Base-by-base conservation (phyloP, 2,329 filamentous ascomycete genomes). In the Chrysosporium queenslandicum region DNA sequence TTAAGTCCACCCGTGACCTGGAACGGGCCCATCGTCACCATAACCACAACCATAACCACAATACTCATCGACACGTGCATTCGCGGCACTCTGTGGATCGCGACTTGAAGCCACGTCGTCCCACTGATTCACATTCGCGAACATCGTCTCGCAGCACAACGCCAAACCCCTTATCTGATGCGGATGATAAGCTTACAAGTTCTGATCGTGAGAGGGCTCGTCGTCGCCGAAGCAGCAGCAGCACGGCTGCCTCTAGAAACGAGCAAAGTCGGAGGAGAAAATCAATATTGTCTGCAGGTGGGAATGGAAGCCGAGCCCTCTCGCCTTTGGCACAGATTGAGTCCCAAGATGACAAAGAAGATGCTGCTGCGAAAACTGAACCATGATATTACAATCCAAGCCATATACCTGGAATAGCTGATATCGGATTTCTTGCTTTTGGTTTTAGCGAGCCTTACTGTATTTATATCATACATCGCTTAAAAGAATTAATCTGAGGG, bases 111-210 rank as follows among this genome's bases (percentile, higher is more conserved):
- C 46, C 36, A 11, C 55, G 52, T 41, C 42, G 55, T 6, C 29
- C 42, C 23, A 62, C 64, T 21, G 64, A 67, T 50, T 68, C 70
- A 8, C 66, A 69, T 50, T 72, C 70, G 1, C 65, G 68, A 14
- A 70, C 64, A 6, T 66, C 69, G 2, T 73, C 71, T 27, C 69
- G 70, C 39, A 71, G 69, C 55, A 68, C 64, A 23, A 72, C 61
- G 14, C 61, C 60, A 20, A 59, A 56, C 20, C 69, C 27, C 64
- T 66, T 25, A 56, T 67, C 16, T 63, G 70, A 58, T 55, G 54
- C 50, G 7, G 67, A 71, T 42, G 69, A 71, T 18, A 63, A 66
- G n/a, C 63, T 63, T n/a, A 61, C 63, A 1, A 65, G 63, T 1
- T 59, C 62, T 27, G 66, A 64, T 14, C 66, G 66, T 4, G 56